Base-by-base conservation (phyloP, 176 grass and related monocot genomes). In the Carex scoparia region DNA sequence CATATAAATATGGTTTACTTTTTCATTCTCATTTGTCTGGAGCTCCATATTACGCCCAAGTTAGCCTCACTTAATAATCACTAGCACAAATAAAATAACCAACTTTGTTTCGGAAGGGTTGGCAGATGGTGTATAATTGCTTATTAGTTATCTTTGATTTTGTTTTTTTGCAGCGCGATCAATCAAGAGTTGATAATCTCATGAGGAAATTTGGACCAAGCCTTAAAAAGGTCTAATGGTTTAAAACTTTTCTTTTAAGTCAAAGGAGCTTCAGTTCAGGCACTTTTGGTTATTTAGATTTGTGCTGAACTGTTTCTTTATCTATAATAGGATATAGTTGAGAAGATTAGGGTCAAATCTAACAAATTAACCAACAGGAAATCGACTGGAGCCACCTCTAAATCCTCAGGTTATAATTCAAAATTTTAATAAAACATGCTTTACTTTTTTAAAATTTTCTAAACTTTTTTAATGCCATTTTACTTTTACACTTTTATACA, bases 121-220 rank as follows among this genome's bases (percentile, higher is more conserved):
- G 33, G 13, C 9, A 5, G 13, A 69, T 14, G 32, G 65, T 11
- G 32, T 31, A 28, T 54, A 53, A 61, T 54, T 54, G 48, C 27
- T 78, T 57, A 56, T 32, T 16, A 14, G 12, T 33, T 63, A 49
- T 64, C 82, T 80, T 15, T 16, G 51, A 32, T 49, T 58, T 87
- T 59, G 18, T 35, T 46, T 80, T 0, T 73, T 72, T 23, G 23
- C 79, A 87, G 85, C 74, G 54, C 3, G 77, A 70, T 67, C 53
- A 87, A 69, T 87, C 53, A n/a, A 81, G 76, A 61, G 65, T 87
- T 69, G 76, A 82, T 46, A 81, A 82, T 71, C 85, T 87, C 16
- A 72, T 87, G 4, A 81, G 51, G 46, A 87, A 81, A 80, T 87
- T 87, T 49, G 62, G 77, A 46, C 85, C 85, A 32, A 71, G 64